Base-by-base conservation (phyloP, 2,329 filamentous ascomycete genomes). In the Myriangium duriaei region DNA sequence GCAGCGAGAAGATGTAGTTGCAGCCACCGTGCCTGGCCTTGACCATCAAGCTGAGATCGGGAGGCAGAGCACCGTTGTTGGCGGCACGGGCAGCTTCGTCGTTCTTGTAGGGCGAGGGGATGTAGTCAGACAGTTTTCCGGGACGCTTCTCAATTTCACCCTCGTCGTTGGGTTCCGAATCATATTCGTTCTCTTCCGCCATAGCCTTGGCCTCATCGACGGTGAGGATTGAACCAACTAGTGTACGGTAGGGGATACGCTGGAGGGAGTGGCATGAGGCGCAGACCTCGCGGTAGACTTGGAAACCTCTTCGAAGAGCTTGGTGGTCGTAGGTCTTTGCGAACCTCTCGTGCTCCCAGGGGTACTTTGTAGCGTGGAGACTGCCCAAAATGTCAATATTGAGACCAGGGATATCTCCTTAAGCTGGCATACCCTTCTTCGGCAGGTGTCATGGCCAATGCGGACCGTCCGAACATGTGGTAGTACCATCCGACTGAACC, bases 231-330 rank as follows among this genome's bases (percentile, higher is more conserved):
- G 76, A 76, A 61, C 91, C 91, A 56, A 98, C 91, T 46, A 96
- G 74, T 42, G 81, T 59, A 63, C 91, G 85, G 76, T 92, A 98
- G 43, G 91, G 88, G 43, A 98, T 77, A 70, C 91, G 84, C 65
- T 72, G 79, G 47, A 98, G 79, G 47, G 91, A 98, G 74, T 98
- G 91, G 76, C 91, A 98, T 54, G 85, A 85, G 45, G 87, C 78
- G 74, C 91, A 98, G 57, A 98, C 91, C 69, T 98, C 91, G 53
- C 81, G 85, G 74, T 98, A 98, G 60, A 98, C 91, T 69, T 94
- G 87, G 78, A 96, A 98, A 67, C 91, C 91, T 71, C 91, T 87
- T 64, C 91, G 91, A 51, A 98, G 86, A 83, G 86, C 80, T 67
- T 82, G 79, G 68, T 96, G 88, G 58, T 98, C 91, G 62, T 88